Base-by-base conservation (phyloP, 148 eudicot species). In the Bassia scoparia region DNA sequence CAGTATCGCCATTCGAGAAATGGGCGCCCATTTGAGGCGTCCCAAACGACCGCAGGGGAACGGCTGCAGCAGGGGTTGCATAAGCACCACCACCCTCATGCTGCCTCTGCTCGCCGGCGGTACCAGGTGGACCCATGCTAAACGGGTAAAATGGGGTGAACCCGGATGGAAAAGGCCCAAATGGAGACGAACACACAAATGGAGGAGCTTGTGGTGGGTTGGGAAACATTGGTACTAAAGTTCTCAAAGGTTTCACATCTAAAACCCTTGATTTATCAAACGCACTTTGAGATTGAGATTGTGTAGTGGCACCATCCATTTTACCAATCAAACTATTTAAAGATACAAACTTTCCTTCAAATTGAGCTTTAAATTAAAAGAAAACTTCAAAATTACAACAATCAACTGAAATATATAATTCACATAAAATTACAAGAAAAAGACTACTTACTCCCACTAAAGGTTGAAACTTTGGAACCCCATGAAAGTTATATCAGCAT, bases 31-130 rank as follows among this genome's bases (percentile, higher is more conserved):
- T 63, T 38, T 75, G 84, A 11, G 93, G 96, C 9, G 96, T 85
- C 74, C 91, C 89, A 74, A 79, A 91, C 0, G 98, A 88, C 61
- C 90, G 86, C 71, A 91, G 37, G 11, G 98, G 97, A 21, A 85
- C 89, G 4, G 97, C 84, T 10, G 84, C 68, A 35, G 84, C 86
- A 71, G 86, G 86, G 60, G 75, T 72, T 0, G 64, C 77, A 70
- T 50, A 77, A 52, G 16, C 27, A 63, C 59, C 81, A 33, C 67
- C 86, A 71, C 72, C 79, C 8, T 67, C 70, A 26, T 46, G 70
- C 27, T 23, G 9, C 50, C 74, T 34, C 29, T 3, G 44, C 20
- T 58, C 77, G 26, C 37, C 66, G 13, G 38, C 61, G 0, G 61
- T 34, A 62, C 76, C 76, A 3, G 72, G 69, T 44, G 69, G 53